Conservation (phyloP, 768 basidiomycete species). For the Naganishia vaughanmartiniae region DNA sequence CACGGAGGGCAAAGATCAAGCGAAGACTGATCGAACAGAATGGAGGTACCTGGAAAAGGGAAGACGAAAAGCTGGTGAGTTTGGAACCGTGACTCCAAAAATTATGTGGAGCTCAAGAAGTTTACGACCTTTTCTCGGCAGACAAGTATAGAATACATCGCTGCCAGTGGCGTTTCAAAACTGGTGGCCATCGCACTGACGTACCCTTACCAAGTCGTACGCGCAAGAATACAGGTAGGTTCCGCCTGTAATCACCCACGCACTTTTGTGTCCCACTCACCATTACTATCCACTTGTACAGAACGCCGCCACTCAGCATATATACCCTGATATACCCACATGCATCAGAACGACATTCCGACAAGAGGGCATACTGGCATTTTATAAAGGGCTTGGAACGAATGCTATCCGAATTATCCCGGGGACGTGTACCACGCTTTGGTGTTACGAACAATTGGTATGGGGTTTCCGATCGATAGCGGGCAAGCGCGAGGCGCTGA, state of each 20-base stretch:
- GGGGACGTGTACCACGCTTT: slow-evolving; percentile 95
- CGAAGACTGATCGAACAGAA: slow-evolving; percentile 61
- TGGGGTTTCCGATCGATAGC: slow-evolving; percentile 49
- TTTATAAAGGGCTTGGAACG: slow-evolving; percentile 91
- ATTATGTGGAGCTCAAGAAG: neutral
- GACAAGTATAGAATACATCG: slow-evolving; percentile 86
- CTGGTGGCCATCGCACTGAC: slow-evolving; percentile 75
- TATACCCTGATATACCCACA: slow-evolving; percentile 79
- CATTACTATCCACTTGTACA: slow-evolving; percentile 1
- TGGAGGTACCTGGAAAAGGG: slow-evolving; percentile 66
- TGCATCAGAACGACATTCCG: slow-evolving; percentile 77
- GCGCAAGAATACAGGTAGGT: slow-evolving; percentile 84
- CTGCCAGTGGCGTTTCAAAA: slow-evolving; percentile 90
- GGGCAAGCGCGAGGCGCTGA: slow-evolving; percentile 34
- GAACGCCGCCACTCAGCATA: slow-evolving; percentile 33
- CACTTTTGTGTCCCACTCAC: neutral
- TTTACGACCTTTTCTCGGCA: slow-evolving; percentile 46
- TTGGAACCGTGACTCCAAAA: neutral
- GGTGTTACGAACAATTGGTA: slow-evolving; percentile 70
- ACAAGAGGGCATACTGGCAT: slow-evolving; percentile 75
- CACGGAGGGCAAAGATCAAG: slow-evolving; percentile 72
- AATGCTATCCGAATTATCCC: slow-evolving; percentile 92
- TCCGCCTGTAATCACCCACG: neutral
- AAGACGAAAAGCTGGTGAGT: slow-evolving; percentile 82
- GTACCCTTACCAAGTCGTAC: slow-evolving; percentile 96